These are phyloP conservation scores for Lachancea cidri DNA, from an alignment of 805 yeast genomes.

Conservation along the genomic window DNA sequence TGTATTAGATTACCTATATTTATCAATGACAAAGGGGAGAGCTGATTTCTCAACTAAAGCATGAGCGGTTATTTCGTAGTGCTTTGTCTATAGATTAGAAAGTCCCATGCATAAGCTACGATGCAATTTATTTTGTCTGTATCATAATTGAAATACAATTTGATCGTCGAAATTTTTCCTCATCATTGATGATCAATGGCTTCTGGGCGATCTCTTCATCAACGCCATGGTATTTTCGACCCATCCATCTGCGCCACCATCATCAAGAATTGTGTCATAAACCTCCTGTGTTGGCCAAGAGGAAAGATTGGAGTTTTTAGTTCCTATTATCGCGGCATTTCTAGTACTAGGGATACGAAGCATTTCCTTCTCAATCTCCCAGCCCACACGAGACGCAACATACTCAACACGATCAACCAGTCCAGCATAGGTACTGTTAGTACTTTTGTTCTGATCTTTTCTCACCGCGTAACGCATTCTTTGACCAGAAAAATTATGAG, in stretches of 20 bases:
- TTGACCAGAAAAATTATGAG: conserved; percentile 78
- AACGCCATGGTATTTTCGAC: conserved; percentile 71
- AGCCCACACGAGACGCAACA: conserved; percentile 63
- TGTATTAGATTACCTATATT: too few relatives aligned
- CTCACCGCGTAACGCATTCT: conserved; percentile 58
- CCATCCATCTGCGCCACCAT: conserved; percentile 93
- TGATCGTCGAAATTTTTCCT: too few relatives aligned
- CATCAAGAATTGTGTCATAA: conserved; percentile 59
- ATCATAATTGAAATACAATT: too few relatives aligned
- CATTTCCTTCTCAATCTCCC: conserved; percentile 83
- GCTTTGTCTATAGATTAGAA: too few relatives aligned
- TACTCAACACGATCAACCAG: conserved; percentile 80
- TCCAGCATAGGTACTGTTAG: conserved; percentile 70
- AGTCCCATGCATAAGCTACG: too few relatives aligned
- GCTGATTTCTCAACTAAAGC: too few relatives aligned
- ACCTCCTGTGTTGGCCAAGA: conserved; percentile 35
- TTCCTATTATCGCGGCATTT: conserved; percentile 84
- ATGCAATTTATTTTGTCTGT: too few relatives aligned
- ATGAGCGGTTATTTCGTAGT: too few relatives aligned
- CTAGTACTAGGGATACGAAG: conserved; percentile 90
- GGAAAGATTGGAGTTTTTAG: conserved; percentile 35
- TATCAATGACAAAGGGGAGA: too few relatives aligned
- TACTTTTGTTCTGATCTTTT: conserved; percentile 15
- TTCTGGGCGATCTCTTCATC: conserved; percentile 65
- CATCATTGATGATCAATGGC: conserved; percentile 56